Evolutionary conservation across 192 early-diverging fungal species (phyloP), one percentile per base, ranked within the genome.

Genomic region (Allomyces javanicus): DNA sequence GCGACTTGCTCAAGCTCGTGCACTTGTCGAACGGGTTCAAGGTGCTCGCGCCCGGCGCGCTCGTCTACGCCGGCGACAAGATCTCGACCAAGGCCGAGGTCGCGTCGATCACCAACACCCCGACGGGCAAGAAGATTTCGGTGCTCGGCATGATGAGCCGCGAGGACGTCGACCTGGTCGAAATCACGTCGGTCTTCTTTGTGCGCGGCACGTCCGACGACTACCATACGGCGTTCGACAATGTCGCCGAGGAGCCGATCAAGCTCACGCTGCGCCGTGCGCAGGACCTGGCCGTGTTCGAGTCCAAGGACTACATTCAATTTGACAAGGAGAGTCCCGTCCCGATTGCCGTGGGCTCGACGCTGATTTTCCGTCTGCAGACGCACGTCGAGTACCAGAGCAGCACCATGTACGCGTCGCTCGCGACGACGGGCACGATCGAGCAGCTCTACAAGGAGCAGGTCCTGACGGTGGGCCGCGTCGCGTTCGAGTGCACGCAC

Each of bases 21-120:
- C 93, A 96, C 75, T 81, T 96, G 66, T 88, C 87, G 68, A 96
- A 96, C 78, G 89, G 89, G 33, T 96, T 92, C 88, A 83, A 87
- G 65, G 83, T 90, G 72, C 73, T 94, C 33, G 85, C 87, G 61
- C 79, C 83, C 33, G 80, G 76, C 25, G 84, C 86, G 69, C 79
- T 84, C 23, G 79, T 96, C 61, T 75, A 80, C 67, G 83, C 81
- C 63, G 90, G 92, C 63, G 94, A 96, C 72, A 73, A 82, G 61
- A 89, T 96, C 50, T 81, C 85, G 68, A 91, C 91, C 67, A 80
- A 80, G 71, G 89, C 91, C 24, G 79, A 84, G 65, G 83, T 96
- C 66, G 85, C 90, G 64, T 88, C 90, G 23, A 87, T 96, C 62
- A 78, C 86, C 67, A 93, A 91, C 75, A 87, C 78, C 69, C 91